Conservation (phyloP, 306 rosid species). For the Pterocarpus macrocarpus region DNA sequence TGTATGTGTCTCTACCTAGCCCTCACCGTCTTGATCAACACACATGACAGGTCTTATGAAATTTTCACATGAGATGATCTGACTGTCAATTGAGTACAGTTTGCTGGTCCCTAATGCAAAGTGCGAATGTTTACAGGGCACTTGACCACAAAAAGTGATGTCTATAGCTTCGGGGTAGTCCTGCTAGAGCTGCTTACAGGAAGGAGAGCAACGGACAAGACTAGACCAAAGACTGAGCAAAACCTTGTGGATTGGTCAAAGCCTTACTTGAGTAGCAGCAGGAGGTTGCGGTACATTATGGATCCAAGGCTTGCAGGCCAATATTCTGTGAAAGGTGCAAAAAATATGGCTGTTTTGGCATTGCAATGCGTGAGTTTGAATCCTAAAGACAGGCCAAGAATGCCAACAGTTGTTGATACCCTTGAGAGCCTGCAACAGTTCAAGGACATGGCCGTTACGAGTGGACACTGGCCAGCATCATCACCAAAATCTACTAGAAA, state of each 20-base stretch:
- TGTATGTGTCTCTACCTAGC: too few species aligned
- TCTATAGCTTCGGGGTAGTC: conserved; percentile 90
- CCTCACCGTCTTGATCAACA: too few species aligned
- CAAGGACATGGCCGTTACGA: conserved; percentile 91
- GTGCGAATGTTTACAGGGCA: conserved; percentile 67
- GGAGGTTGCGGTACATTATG: conserved; percentile 72
- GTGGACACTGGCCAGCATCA: conserved; percentile 84
- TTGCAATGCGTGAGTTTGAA: conserved; percentile 74
- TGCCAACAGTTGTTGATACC: conserved; percentile 75
- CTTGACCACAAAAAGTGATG: conserved; percentile 86
- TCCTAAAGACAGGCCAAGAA: conserved; percentile 93
- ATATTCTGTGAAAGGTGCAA: conserved; percentile 89
- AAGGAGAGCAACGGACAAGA: conserved; percentile 83
- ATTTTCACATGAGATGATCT: not conserved
- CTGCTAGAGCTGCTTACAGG: conserved; percentile 87
- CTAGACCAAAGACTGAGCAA: conserved; percentile 81
- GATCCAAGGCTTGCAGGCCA: conserved; percentile 90
- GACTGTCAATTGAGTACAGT: not conserved
- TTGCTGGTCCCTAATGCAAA: conserved; percentile 2
- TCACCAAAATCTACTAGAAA: conserved; percentile 65
- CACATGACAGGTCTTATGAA: not conserved
- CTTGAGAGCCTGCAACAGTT: conserved; percentile 75
- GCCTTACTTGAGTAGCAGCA: conserved; percentile 72
- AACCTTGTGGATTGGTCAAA: conserved; percentile 92
- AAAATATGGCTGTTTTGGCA: conserved; percentile 78